phyloP scores from a whole-genome alignment of 768 basidiomycete genomes.

The Serendipita vermifera region DNA sequence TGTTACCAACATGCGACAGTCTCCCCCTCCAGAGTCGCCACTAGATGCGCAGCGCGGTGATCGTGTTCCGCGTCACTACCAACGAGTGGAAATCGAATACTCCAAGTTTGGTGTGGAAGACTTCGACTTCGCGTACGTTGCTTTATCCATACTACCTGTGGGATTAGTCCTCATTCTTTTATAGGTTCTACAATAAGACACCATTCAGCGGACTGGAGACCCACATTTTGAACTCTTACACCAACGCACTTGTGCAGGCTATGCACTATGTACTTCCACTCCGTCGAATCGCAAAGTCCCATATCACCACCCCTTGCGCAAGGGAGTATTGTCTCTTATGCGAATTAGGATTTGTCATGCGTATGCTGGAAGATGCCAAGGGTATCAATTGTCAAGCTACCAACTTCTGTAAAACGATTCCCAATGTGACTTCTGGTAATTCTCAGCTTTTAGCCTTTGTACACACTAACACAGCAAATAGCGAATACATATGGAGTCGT shows the following conservation, averaged over 20 bases:
- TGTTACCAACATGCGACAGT: not conserved
- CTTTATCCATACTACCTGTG: not conserved
- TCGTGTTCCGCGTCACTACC: conserved; percentile 67
- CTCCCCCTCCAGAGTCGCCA: conserved; percentile 30
- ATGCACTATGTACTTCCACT: conserved; percentile 75
- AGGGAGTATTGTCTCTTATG: conserved; percentile 89
- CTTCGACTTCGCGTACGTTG: conserved; percentile 90
- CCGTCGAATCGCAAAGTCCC: conserved; percentile 72
- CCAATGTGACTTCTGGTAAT: conserved; percentile 73
- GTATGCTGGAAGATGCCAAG: conserved; percentile 91
- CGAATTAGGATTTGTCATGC: conserved; percentile 84
- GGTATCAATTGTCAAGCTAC: conserved; percentile 93
- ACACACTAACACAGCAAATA: conserved; percentile 34
- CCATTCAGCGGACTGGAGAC: conserved; percentile 86
- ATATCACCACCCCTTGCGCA: conserved; percentile 77
- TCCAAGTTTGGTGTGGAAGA: conserved; percentile 98
- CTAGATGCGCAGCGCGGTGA: conserved; percentile 39
- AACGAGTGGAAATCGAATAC: conserved; percentile 93
- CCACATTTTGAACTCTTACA: conserved; percentile 94
- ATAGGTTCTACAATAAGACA: conserved; percentile 88
- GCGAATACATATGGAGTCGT: conserved; percentile 66
- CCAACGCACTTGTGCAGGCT: conserved; percentile 80
- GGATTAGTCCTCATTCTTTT: not conserved
- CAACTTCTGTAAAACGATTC: conserved; percentile 92
- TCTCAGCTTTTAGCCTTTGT: conserved; percentile 3